phyloP scores from a whole-genome alignment of 306 rosid genomes.

The Cercis canadensis region DNA sequence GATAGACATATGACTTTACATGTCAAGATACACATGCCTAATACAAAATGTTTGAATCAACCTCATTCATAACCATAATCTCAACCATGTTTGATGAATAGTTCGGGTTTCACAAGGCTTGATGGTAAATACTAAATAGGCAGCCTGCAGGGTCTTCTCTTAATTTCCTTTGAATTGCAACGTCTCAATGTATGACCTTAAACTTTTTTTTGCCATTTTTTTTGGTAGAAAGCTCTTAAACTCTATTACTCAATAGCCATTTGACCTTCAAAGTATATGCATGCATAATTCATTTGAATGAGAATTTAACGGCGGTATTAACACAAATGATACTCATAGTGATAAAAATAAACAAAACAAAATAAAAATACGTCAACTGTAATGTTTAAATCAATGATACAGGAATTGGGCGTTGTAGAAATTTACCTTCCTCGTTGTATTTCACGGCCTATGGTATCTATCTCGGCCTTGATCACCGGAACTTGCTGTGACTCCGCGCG shows the following conservation, averaged over 20 bases:
- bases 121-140: no score
- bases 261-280: background rate
- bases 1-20: no score
- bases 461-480: slow-evolving; percentile 56
- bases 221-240: no score
- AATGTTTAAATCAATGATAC: background rate
- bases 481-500: slow-evolving; percentile 53
- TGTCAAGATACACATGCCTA: background rate
- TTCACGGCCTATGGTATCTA: slow-evolving; percentile 62
- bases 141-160: no score
- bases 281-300: no score
- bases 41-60: background rate
- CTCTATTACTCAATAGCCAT: background rate
- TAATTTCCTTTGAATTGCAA: no score
- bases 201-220: no score
- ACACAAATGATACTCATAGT: no score
- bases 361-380: background rate
- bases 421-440: slow-evolving; percentile 86
- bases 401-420: background rate
- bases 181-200: no score
- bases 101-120: no score
- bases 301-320: no score
- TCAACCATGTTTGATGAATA: no score
- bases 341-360: background rate
- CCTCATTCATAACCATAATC: background rate